A percentile compares a stretch with the other conserved stretches of the same genome.
phyloP scores from a whole-genome alignment of 192 early-diverging fungal genomes.

The Mortierella claussenii region DNA sequence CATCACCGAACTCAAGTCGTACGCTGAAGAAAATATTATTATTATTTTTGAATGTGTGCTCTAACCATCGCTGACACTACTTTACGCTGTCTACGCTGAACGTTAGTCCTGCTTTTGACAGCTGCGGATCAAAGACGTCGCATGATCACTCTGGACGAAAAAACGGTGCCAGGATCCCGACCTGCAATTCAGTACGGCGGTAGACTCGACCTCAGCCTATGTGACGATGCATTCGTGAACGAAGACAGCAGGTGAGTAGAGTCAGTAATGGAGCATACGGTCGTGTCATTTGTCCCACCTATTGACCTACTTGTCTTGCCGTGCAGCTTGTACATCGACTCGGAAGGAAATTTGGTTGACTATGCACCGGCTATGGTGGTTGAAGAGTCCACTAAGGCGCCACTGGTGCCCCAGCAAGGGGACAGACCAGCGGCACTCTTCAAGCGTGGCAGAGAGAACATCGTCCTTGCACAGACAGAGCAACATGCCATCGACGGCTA shows the following conservation, averaged over 20 bases:
- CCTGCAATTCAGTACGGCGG: background rate
- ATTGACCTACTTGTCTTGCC: background rate
- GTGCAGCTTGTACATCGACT: constrained; percentile 29
- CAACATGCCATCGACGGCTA: background rate
- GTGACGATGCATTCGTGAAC: constrained; percentile 15
- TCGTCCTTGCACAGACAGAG: background rate
- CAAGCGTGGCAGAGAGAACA: constrained; percentile 1
- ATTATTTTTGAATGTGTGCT: background rate
- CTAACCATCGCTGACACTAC: background rate
- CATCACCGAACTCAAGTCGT: no score
- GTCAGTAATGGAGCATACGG: background rate
- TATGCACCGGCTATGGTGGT: constrained; percentile 11
- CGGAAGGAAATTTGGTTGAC: constrained; percentile 31
- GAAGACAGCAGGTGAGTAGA: constrained; percentile 27
- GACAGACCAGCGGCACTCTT: background rate
- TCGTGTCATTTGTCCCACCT: background rate
- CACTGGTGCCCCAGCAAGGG: background rate
- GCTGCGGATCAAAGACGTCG: constrained; percentile 11
- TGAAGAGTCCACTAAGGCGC: background rate
- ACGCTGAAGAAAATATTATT: background rate
- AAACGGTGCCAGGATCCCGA: background rate
- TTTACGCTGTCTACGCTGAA: no score
- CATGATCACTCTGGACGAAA: constrained; percentile 32
- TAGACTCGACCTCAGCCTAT: background rate
- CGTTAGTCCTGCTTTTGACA: constrained; percentile 1